A percentile compares a stretch with the other conserved stretches of the same genome.
Evolutionary conservation across 306 rosid species (phyloP).

Genomic region (Lagenaria siceraria): DNA sequence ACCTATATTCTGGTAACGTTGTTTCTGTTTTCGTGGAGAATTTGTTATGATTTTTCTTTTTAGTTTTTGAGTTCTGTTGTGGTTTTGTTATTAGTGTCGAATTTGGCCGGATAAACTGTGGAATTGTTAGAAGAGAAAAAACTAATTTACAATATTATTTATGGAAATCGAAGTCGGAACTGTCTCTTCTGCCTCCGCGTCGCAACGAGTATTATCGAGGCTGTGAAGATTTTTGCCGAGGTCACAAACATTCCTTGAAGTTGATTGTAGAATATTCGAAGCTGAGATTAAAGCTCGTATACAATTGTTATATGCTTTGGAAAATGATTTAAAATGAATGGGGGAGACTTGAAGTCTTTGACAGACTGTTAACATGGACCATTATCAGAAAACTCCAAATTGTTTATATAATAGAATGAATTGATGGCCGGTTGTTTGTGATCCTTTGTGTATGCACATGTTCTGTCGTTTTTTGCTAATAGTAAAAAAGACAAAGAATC

Average conservation of each 20-base stretch:
- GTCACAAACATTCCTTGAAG: conserved; percentile 26
- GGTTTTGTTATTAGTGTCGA: neutral
- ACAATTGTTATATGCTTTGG: neutral
- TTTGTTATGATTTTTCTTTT: neutral
- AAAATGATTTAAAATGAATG: conserved; percentile 26
- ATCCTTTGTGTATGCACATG: conserved; percentile 20
- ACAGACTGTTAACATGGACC: conserved; percentile 78
- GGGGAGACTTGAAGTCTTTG: conserved; percentile 33
- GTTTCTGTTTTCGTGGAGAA: neutral
- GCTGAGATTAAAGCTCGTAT: conserved; percentile 15
- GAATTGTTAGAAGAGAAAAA: neutral
- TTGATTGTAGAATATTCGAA: conserved; percentile 18
- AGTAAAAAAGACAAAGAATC: conserved; percentile 10
- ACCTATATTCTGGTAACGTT: neutral
- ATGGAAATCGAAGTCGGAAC: conserved; percentile 17
- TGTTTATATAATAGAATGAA: conserved; percentile 24
- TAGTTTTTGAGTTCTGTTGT: neutral
- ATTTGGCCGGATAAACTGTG: neutral
- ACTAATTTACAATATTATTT: neutral
- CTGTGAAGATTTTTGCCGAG: conserved; percentile 27
- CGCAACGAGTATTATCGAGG: conserved; percentile 12
- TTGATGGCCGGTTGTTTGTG: conserved; percentile 31
- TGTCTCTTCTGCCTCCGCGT: neutral
- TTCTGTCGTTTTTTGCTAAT: conserved; percentile 18
- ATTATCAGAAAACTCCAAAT: conserved; percentile 46